Base-by-base conservation (phyloP, 352 stramenopile species). In the Thalassiosira livingstoniorum region DNA sequence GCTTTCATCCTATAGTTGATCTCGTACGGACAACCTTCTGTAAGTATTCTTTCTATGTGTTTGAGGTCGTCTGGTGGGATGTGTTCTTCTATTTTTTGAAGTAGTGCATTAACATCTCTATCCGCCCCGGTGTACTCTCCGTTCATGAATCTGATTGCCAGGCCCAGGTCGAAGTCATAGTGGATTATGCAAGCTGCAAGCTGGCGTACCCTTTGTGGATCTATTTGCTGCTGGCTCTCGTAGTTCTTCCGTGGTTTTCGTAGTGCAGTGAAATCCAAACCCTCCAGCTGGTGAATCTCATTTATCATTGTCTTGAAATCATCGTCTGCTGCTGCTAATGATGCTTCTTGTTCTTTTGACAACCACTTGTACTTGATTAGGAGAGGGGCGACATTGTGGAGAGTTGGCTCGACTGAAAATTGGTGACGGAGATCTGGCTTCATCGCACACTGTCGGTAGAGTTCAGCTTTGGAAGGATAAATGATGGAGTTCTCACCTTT, bases 191-290 rank as follows among this genome's bases (percentile, higher is more conserved):
- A 29, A 15, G 74, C 51, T 29, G 34, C 54, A 5, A 35, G 31
- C 62, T 65, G 60, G 2, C 51, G 11, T 0, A 82, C 64, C 34
- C 64, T 34, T 1, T 58, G 11, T 0, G 4, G 42, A 11, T 71
- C 37, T 7, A 82, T 58, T 5, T 42, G 15, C 0, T 29, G 35
- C 42, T 82, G 74, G 21, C 55, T 29, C 15, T 47, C 39, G 32
- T 82, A 82, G 35, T 76, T 63, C 2, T 45, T 11, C 0, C 55
- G 25, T 0, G 54, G 53, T 15, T 72, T 10, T 27, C 37, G 27
- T 4, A 82, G n/a, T 2, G 66, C 13, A 18, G 57, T 60, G 18
- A 77, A 67, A 67, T 82, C 65, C 0, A 69, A 2, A 18, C 4
- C 43, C 18, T 23, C 25, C 1, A 72, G 63, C 21, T 29, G 2